A percentile compares a stretch with the other conserved stretches of the same genome.
Conservation (phyloP, 192 early-diverging fungal genomes). For the Coemansia sp. region DNA sequence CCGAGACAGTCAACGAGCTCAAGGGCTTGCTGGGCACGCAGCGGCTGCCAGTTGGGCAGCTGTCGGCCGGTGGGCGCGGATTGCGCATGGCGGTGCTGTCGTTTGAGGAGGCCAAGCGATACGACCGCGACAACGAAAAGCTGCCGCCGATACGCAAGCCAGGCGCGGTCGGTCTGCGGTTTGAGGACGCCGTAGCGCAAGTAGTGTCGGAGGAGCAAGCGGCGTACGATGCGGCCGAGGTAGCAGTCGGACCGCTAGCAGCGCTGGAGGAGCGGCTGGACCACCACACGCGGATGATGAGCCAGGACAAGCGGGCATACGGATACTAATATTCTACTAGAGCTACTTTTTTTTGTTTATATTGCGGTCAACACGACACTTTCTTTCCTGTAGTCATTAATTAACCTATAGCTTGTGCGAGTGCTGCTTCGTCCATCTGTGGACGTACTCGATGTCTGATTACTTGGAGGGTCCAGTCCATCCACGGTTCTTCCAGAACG, state of each 20-base stretch:
- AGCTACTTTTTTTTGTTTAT: background rate
- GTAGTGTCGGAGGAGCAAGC: conserved; percentile 35
- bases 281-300: conserved; percentile 35
- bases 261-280: conserved; percentile 39
- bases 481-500: conserved; percentile 36
- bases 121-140: conserved; percentile 93
- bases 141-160: conserved; percentile 67
- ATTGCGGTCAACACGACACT: background rate
- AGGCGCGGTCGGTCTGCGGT: conserved; percentile 21
- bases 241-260: conserved; percentile 22
- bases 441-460: conserved; percentile 47
- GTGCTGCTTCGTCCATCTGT: no score
- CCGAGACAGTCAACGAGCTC: conserved; percentile 91
- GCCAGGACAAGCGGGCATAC: conserved; percentile 24
- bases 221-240: conserved; percentile 34
- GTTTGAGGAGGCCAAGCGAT: conserved; percentile 91
- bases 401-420: no score
- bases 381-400: no score
- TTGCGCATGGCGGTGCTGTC: conserved; percentile 85
- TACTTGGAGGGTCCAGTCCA: conserved; percentile 58
- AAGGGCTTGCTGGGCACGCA: conserved; percentile 88
- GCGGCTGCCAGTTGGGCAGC: conserved; percentile 81
- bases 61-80: conserved; percentile 90
- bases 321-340: conserved; percentile 10
- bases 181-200: conserved; percentile 32